Evolutionary conservation across 129 eudicot genomes (phyloP).

Genomic region (Flaveria robusta): DNA sequence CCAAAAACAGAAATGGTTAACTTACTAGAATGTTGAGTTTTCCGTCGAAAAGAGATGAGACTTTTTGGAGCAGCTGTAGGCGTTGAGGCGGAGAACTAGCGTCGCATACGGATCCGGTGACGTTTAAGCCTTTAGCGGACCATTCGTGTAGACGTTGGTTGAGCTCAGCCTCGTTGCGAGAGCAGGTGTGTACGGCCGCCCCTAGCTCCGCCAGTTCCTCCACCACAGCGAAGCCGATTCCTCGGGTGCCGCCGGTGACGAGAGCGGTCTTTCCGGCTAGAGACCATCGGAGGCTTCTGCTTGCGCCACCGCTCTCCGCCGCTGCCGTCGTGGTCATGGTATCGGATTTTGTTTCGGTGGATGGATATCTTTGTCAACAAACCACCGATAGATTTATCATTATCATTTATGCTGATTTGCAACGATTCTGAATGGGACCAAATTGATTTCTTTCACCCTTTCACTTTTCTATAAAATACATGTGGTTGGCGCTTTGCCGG

Average conservation of each 20-base stretch:
- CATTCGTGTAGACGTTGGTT: slow-evolving; percentile 66
- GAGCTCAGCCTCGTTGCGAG: slow-evolving; percentile 70
- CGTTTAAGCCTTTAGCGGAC: slow-evolving; percentile 62
- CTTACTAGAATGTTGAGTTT: slow-evolving; percentile 87
- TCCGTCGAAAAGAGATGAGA: slow-evolving; percentile 64
- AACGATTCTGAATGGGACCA: too few relatives aligned
- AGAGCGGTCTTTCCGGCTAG: slow-evolving; percentile 76
- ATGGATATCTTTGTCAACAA: too few relatives aligned
- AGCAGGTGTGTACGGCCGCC: slow-evolving; percentile 75
- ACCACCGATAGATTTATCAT: too few relatives aligned
- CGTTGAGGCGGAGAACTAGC: slow-evolving; percentile 58
- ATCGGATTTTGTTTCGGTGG: too few relatives aligned
- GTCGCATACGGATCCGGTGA: slow-evolving; percentile 78
- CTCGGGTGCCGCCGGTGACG: slow-evolving; percentile 96
- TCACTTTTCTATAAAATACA: too few relatives aligned
- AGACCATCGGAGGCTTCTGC: slow-evolving; percentile 60
- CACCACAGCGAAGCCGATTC: slow-evolving; percentile 79
- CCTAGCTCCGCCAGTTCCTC: slow-evolving; percentile 84
- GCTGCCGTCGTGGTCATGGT: slow-evolving; percentile 18
- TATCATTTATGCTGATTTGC: too few relatives aligned
- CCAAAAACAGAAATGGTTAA: too few relatives aligned
- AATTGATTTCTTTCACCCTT: too few relatives aligned
- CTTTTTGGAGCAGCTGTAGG: slow-evolving; percentile 55
- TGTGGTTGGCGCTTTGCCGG: too few relatives aligned
- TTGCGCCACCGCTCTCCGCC: background rate